Evolutionary conservation across 306 rosid species (phyloP).

Genomic region (Cyamopsis tetragonoloba): DNA sequence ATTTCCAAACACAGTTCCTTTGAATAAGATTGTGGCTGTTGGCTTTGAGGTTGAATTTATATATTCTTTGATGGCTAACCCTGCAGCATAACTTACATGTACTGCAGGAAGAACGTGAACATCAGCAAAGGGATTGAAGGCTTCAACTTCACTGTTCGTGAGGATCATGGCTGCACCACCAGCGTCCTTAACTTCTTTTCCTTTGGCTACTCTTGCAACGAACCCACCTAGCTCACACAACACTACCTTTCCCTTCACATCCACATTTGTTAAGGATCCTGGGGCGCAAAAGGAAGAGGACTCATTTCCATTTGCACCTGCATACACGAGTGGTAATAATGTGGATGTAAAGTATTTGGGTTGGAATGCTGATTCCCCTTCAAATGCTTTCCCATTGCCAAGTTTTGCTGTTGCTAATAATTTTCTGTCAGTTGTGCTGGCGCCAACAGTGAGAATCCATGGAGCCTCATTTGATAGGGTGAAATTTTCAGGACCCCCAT

Average conservation of each 20-base stretch:
- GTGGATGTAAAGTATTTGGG: constrained; percentile 26
- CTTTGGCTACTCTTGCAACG: constrained; percentile 21
- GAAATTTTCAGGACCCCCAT: constrained; percentile 39
- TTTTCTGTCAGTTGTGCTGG: constrained; percentile 48
- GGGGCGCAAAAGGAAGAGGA: constrained; percentile 22
- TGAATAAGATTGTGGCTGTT: constrained; percentile 29
- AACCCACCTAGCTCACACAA: constrained; percentile 38
- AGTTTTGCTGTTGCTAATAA: constrained; percentile 33
- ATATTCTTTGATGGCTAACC: constrained; percentile 36
- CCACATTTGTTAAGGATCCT: constrained; percentile 11
- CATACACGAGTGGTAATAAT: constrained; percentile 44
- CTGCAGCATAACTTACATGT: constrained; percentile 22
- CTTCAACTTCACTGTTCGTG: neutral
- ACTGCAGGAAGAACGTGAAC: constrained; percentile 50
- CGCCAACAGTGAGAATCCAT: constrained; percentile 57
- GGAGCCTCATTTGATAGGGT: constrained; percentile 62
- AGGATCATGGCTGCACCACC: constrained; percentile 61
- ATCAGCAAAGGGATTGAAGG: constrained; percentile 25
- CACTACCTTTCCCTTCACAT: constrained; percentile 53
- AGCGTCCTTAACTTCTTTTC: constrained; percentile 31
- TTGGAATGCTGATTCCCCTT: constrained; percentile 45
- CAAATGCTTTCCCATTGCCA: constrained; percentile 36
- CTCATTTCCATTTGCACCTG: constrained; percentile 25
- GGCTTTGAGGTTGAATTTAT: constrained; percentile 40
- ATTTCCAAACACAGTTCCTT: constrained; percentile 43